Conservation (phyloP, 1,284 basidiomycete species). For the Irpex sp. region DNA sequence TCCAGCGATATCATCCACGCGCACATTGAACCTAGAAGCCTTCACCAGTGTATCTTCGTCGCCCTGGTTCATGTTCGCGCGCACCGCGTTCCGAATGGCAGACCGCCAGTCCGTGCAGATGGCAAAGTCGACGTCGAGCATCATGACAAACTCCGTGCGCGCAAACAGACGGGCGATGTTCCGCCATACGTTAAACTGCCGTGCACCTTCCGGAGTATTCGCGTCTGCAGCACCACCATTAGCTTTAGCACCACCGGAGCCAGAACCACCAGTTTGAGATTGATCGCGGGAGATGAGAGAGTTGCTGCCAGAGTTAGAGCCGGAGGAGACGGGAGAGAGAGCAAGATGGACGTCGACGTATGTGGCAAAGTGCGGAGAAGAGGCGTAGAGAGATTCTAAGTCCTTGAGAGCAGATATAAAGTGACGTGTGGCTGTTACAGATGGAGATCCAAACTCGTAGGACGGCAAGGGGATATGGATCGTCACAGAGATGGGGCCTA, state of each 20-base stretch:
- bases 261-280: neutral
- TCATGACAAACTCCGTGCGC: constrained; percentile 77
- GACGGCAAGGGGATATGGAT: constrained; percentile 53
- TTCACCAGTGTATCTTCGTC: neutral
- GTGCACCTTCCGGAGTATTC: constrained; percentile 34
- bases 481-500: constrained; percentile 79
- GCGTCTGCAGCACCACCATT: neutral
- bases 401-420: constrained; percentile 42
- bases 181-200: constrained; percentile 84
- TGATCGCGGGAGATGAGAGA: neutral
- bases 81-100: constrained; percentile 36
- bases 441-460: constrained; percentile 18
- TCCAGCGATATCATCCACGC: constrained; percentile 44
- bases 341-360: constrained; percentile 87
- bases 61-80: neutral
- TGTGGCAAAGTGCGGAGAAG: constrained; percentile 53
- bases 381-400: constrained; percentile 60
- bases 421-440: constrained; percentile 20
- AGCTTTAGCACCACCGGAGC: neutral
- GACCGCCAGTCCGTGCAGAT: constrained; percentile 73
- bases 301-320: constrained; percentile 13
- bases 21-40: constrained; percentile 24
- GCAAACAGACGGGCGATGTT: constrained; percentile 79
- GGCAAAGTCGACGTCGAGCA: constrained; percentile 84
- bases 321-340: constrained; percentile 58